phyloP scores from a whole-genome alignment of 139 green algal species.

The Haematococcus lacustris region DNA sequence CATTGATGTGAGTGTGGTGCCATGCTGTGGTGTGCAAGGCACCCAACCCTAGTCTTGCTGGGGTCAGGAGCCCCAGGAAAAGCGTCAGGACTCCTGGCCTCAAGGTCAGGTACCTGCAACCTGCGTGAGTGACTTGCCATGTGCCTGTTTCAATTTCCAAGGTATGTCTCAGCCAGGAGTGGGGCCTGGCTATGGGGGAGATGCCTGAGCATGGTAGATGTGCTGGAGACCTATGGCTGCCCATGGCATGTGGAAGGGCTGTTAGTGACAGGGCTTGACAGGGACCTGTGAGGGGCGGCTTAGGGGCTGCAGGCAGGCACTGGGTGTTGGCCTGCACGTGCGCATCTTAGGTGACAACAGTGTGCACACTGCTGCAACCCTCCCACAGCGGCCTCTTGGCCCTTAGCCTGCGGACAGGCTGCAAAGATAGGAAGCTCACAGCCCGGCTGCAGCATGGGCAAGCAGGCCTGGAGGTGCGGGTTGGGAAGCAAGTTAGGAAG shows the following conservation, averaged over 20 bases:
- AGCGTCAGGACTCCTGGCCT: not conserved
- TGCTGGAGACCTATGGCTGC: too few relatives aligned
- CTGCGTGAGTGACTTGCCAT: not conserved
- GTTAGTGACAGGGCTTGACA: too few relatives aligned
- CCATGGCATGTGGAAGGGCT: too few relatives aligned
- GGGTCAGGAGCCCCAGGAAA: not conserved
- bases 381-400: too few relatives aligned
- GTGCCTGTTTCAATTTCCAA: not conserved
- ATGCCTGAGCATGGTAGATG: too few relatives aligned
- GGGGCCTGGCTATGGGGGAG: not conserved
- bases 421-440: not conserved
- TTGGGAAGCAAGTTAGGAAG: not conserved
- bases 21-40: too few relatives aligned
- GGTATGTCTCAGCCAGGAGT: not conserved
- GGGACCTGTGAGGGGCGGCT: too few relatives aligned
- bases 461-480: not conserved
- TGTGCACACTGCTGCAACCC: too few relatives aligned
- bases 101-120: not conserved
- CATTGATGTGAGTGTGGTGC: conserved; percentile 15
- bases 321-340: too few relatives aligned
- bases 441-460: not conserved
- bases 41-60: not conserved
- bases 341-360: too few relatives aligned
- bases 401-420: not conserved
- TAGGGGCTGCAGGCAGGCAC: too few relatives aligned